Evolutionary conservation across 106 monocot species (phyloP), one percentile per base, ranked within the genome.

Genomic region (Apostasia ramifera): DNA sequence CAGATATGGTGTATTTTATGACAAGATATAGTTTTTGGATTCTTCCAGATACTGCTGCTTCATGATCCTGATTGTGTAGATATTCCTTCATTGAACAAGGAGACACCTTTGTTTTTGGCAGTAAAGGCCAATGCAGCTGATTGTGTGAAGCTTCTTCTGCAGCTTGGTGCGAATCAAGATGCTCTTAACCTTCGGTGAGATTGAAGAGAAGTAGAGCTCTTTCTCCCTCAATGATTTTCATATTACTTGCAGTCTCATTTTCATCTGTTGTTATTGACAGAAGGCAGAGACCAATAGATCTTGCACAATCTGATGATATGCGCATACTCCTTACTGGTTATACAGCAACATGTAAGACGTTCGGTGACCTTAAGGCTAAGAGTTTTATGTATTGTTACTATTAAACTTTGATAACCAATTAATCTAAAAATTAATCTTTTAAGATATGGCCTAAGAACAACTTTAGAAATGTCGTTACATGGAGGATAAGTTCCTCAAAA

Each of bases 281-380:
- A 47, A 61, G 70, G 37, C 75, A 75, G 47, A 80, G 75, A 58
- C 60, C 75, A 61, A 42, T 80, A 47, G 80, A 80, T 44, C 4
- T 80, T 44, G 75, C 80, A 48, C 71, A 38, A 60, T 75, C 80
- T 45, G 70, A 75, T 26, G 75, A 80, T n/a, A 75, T 80, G 71
- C 80, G 66, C 8, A 52, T 66, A 55, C 66, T 80, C 62, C 74
- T 80, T 49, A 77, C 70, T 2, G 38, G 64, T 2, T 71, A 66
- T 37, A 40, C 48, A 7, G 48, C 15, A 48, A 46, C 44, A 11
- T 58, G 77, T 77, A 63, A 76, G 74, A 26, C 39, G 14, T 39
- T 46, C 3, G 11, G 3, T 40, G 53, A 8, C 53, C 53, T 47
- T 52, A 48, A 4, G 15, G 41, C 42, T 14, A 43, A 8, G 38